These are phyloP conservation scores for Cyberlindnera subsufficiens DNA, from an alignment of 805 yeast genomes.

Conservation along the genomic window DNA sequence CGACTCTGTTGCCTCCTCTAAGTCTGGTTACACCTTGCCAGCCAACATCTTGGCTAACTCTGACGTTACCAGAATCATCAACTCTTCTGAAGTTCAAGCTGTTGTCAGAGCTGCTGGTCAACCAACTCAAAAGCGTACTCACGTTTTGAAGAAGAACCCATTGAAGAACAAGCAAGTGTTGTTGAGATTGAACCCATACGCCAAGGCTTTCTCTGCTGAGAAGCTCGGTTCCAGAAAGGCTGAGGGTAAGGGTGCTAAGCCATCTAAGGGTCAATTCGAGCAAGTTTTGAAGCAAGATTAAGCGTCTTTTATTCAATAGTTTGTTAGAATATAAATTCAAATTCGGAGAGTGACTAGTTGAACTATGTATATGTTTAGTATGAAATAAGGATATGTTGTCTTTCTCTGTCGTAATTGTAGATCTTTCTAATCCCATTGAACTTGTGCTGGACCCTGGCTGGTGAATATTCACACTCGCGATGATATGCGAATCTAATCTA, in stretches of 20 bases:
- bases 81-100: slow-evolving; percentile 98
- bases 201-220: slow-evolving; percentile 92
- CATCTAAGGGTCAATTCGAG: slow-evolving; percentile 68
- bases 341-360: no score
- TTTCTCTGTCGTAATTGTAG: no score
- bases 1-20: slow-evolving; percentile 75
- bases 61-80: slow-evolving; percentile 94
- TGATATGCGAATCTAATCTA: no score
- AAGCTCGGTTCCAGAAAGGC: slow-evolving; percentile 82
- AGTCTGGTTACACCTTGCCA: slow-evolving; percentile 91
- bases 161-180: slow-evolving; percentile 98
- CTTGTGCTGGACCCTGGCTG: no score
- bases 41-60: slow-evolving; percentile 89
- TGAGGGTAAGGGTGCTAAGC: slow-evolving; percentile 53
- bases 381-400: no score
- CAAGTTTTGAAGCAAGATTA: slow-evolving; percentile 62
- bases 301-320: slow-evolving; percentile 4
- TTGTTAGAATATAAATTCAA: no score
- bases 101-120: slow-evolving; percentile 96
- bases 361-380: no score
- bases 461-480: no score
- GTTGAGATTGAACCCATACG: slow-evolving; percentile 99
- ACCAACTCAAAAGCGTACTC: slow-evolving; percentile 86
- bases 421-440: no score
- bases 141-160: slow-evolving; percentile 98